Percentiles rank a stretch among this genome's conserved stretches.
phyloP scores from a whole-genome alignment of 108 stramenopile genomes.

The Cyclotella cryptica region DNA sequence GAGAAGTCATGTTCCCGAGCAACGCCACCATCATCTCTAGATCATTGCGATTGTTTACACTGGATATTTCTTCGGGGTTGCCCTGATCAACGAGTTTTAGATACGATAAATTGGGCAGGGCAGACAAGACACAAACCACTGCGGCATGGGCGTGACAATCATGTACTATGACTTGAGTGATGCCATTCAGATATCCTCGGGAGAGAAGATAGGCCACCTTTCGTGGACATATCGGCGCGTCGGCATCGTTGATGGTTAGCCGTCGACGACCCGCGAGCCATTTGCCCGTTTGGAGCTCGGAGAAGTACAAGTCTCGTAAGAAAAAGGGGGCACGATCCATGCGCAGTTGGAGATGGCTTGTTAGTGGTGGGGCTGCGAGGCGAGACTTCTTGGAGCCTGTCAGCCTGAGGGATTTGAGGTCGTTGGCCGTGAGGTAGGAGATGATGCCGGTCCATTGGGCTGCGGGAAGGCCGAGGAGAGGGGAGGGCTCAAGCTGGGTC shows the following conservation, averaged over 20 bases:
- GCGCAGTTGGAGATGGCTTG: constrained; percentile 32
- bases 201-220: constrained; percentile 32
- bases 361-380: constrained; percentile 31
- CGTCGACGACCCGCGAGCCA: constrained; percentile 37
- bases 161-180: constrained; percentile 32
- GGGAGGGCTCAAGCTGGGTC: not conserved
- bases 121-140: constrained; percentile 16
- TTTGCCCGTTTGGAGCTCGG: constrained; percentile 11
- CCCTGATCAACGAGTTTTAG: constrained; percentile 32
- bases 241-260: constrained; percentile 36
- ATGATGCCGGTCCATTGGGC: constrained; percentile 35
- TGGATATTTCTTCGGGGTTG: constrained; percentile 1
- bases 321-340: constrained; percentile 47
- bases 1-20: constrained; percentile 25
- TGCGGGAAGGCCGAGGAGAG: not conserved
- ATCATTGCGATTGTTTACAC: constrained; percentile 8
- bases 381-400: constrained; percentile 27
- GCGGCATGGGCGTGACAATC: constrained; percentile 41
- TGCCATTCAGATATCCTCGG: constrained; percentile 35
- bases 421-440: constrained; percentile 29
- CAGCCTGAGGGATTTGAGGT: constrained; percentile 39
- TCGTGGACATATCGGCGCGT: constrained; percentile 16
- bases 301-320: not conserved
- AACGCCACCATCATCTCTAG: constrained; percentile 25
- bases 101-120: constrained; percentile 25